Evolutionary conservation across 179 eudicot species (phyloP).

Genomic region (Silene coronaria): DNA sequence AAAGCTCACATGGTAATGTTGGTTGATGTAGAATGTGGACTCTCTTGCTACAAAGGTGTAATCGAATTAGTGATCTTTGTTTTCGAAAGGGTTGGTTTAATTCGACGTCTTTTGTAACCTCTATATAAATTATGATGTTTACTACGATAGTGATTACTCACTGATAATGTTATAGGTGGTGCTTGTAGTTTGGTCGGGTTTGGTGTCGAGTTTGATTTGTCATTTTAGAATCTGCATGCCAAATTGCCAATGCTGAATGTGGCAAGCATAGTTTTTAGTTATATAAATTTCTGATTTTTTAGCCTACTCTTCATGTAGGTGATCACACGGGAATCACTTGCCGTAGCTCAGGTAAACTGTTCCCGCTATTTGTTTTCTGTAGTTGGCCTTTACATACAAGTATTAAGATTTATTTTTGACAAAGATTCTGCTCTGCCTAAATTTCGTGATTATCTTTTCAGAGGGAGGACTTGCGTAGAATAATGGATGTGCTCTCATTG

Average conservation of each 20-base stretch:
- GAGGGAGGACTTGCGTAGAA: conserved; percentile 57
- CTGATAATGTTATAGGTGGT: not conserved
- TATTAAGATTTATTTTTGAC: not conserved
- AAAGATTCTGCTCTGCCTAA: not conserved
- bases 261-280: not conserved
- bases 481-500: conserved; percentile 52
- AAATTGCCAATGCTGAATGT: not conserved
- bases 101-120: no score
- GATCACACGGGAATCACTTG: conserved; percentile 57
- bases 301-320: conserved; percentile 36
- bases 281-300: no score
- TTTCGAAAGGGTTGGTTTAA: no score
- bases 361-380: not conserved
- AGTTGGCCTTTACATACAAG: not conserved
- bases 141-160: not conserved
- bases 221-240: not conserved
- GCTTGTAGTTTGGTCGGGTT: not conserved
- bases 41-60: no score
- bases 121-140: no score
- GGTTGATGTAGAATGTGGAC: no score
- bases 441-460: conserved; percentile 13
- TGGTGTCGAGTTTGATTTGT: not conserved
- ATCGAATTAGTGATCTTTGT: no score
- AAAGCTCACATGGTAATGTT: no score
- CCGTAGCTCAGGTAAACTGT: conserved; percentile 54